Evolutionary conservation across 208 protist genomes (phyloP), one percentile per base, ranked within the genome.

Genomic region (Crithidia expoeki): DNA sequence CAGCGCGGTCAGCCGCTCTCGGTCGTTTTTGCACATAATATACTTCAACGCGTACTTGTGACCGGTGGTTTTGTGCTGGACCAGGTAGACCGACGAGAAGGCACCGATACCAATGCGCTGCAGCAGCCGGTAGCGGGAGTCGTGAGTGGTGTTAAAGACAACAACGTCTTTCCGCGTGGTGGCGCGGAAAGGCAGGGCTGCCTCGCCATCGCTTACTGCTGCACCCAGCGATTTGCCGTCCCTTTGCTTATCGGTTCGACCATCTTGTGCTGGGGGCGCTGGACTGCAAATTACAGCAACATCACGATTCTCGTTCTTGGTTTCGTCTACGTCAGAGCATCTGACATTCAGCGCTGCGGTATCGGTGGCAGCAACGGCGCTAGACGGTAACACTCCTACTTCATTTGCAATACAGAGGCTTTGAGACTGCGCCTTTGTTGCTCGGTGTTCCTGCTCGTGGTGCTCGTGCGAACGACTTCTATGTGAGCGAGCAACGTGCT

Each of bases 11-110:
- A 76, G 25, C 1, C 86, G 84, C 53, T 85, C 82, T 9, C 83
- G 63, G 58, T 94, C 80, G 55, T 83, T 78, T 19, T 65, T 67
- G 72, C 86, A 93, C 21, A 83, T 57, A 17, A 93, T 76, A 68
- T 93, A 93, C 69, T 94, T 94, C 33, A 94, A 69, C n/a, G 89
- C 89, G 80, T 90, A 88, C 21, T 7, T 33, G 12, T 51, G 61
- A 0, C 71, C 72, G 44, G 85, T 85, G 2, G 16, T 46, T 40
- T 85, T 79, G 55, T 86, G 83, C 60, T 85, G 71, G 12, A 93
- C 88, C 17, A 93, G 74, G 67, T 89, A 93, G 19, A 93, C 88
- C 10, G 86, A 81, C 19, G 84, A 89, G 68, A 91, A 93, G 74
- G 81, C 82, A 10, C 88, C 88, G 14, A 49, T 53, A 36, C 88